These are phyloP conservation scores for Clavispora fructus DNA, from an alignment of 805 yeast genomes.

Conservation along the genomic window DNA sequence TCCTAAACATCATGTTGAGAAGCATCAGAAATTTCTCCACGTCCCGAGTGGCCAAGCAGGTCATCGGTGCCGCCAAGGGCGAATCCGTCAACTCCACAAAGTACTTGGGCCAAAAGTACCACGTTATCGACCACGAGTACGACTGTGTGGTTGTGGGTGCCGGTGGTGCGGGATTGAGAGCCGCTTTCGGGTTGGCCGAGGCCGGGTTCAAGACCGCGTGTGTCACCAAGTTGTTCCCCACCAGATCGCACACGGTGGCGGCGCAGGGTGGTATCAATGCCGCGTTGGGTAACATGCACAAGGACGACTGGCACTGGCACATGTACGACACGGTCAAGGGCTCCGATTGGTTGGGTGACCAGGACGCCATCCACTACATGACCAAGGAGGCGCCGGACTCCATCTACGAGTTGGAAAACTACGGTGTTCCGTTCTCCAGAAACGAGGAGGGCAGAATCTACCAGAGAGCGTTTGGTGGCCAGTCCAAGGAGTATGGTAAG, in stretches of 20 bases:
- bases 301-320: conserved; percentile 99
- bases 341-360: conserved; percentile 99
- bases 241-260: conserved; percentile 97
- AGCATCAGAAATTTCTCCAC: conserved; percentile 25
- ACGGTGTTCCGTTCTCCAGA: conserved; percentile 97
- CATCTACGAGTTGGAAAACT: conserved; percentile 94
- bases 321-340: conserved; percentile 99
- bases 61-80: conserved; percentile 36
- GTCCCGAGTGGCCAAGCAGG: conserved; percentile 25
- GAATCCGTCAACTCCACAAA: conserved; percentile 37
- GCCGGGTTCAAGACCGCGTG: conserved; percentile 98
- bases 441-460: conserved; percentile 94
- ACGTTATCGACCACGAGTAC: conserved; percentile 94
- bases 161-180: conserved; percentile 98
- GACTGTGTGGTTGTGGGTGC: conserved; percentile 98
- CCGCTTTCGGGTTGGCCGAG: conserved; percentile 95
- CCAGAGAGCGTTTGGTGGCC: conserved; percentile 99
- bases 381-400: conserved; percentile 96
- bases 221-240: conserved; percentile 93
- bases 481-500: conserved; percentile 89
- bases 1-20: conserved; percentile 11
- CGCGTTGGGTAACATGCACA: conserved; percentile 97
- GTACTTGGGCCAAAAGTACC: conserved; percentile 62
- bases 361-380: conserved; percentile 98
- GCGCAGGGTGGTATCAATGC: conserved; percentile 99